phyloP scores from a whole-genome alignment of 1,284 basidiomycete genomes.

The Schizophyllum amplum region DNA sequence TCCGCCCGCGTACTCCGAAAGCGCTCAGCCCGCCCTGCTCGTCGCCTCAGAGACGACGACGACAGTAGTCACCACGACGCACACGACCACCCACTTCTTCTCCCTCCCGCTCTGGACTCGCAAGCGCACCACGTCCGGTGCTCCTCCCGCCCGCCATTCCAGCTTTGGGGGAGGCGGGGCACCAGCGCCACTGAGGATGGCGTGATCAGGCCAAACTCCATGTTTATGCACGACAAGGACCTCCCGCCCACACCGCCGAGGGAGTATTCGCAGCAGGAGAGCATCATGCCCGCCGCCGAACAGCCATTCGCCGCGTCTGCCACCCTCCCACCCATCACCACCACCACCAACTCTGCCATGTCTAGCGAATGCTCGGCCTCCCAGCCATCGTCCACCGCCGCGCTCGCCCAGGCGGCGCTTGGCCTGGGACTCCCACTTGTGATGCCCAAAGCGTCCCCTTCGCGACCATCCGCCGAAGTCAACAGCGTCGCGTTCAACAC shows the following conservation, averaged over 20 bases:
- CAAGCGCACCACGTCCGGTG: conserved; percentile 27
- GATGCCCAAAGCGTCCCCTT: conserved; percentile 35
- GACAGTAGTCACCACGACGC: conserved; percentile 44
- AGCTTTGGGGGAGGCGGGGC: conserved; percentile 8
- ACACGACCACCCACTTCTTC: conserved; percentile 52
- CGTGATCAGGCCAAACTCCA: conserved; percentile 11
- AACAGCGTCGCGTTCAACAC: conserved; percentile 31
- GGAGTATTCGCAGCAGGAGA: conserved; percentile 12
- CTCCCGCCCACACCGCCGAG: conserved; percentile 55
- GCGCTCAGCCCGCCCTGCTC: conserved; percentile 26
- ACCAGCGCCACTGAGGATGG: conserved; percentile 14
- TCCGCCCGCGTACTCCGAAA: conserved; percentile 34
- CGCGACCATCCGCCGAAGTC: conserved; percentile 31
- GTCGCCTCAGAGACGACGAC: conserved; percentile 40
- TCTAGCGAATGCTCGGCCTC: conserved; percentile 14
- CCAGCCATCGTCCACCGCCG: conserved; percentile 30
- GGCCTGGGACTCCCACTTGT: conserved; percentile 50
- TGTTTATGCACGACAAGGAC: conserved; percentile 47
- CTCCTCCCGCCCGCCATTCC: conserved; percentile 19
- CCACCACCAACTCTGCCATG: conserved; percentile 9
- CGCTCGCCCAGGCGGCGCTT: conserved; percentile 48
- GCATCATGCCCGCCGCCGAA: background rate
- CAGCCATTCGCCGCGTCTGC: conserved; percentile 5
- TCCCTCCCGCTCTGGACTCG: conserved; percentile 59
- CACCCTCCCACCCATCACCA: conserved; percentile 5